A percentile compares a stretch with the other conserved stretches of the same genome.
These are phyloP conservation scores for Asterochloris sp. DNA, from an alignment of 139 green algal species.

Conservation along the genomic window DNA sequence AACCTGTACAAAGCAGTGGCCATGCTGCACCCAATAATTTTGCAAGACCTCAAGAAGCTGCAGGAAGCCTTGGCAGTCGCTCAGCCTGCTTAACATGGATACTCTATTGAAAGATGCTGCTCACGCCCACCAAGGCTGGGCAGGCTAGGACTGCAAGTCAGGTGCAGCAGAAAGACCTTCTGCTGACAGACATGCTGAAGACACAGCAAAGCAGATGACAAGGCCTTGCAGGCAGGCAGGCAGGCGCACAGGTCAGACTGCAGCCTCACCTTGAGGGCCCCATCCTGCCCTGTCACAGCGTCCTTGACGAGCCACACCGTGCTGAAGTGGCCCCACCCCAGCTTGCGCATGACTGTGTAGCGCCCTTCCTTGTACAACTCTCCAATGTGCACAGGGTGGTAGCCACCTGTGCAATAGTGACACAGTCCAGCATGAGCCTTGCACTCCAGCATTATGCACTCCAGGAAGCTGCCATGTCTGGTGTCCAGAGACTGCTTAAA, in stretches of 20 bases:
- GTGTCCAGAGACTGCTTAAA: not conserved
- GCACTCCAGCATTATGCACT: not conserved
- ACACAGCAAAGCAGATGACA: no score
- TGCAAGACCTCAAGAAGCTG: no score
- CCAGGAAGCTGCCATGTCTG: not conserved
- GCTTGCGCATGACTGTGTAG: constrained; percentile 92
- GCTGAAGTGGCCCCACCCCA: constrained; percentile 99
- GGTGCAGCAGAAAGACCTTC: no score
- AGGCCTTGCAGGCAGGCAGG: not conserved
- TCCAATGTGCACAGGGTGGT: constrained; percentile 88
- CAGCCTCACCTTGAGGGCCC: constrained; percentile 54
- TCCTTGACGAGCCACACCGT: constrained; percentile 95
- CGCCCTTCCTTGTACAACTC: constrained; percentile 85
- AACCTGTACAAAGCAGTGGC: no score
- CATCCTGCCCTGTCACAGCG: constrained; percentile 31
- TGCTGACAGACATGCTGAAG: no score
- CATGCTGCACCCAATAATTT: no score
- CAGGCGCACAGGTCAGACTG: not conserved
- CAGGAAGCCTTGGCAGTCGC: not conserved
- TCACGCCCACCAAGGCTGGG: no score
- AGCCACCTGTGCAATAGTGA: constrained; percentile 71
- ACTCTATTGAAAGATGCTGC: not conserved
- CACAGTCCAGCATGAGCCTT: not conserved
- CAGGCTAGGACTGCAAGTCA: no score
- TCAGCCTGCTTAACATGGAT: not conserved